Evolutionary conservation across 805 yeast species (phyloP).

Genomic region (Yamadazyma scolyti): DNA sequence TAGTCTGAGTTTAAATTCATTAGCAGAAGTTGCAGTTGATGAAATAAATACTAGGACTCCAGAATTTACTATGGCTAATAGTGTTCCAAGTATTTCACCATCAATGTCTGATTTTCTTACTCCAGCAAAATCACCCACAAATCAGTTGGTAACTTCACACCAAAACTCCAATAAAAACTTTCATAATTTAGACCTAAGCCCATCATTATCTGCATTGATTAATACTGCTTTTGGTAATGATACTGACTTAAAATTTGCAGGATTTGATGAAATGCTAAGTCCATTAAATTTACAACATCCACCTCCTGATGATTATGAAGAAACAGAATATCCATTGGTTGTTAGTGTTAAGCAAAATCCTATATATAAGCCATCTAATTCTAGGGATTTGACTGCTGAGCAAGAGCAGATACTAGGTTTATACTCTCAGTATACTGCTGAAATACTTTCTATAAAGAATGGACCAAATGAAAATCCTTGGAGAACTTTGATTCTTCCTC

Average conservation of each 20-base stretch:
- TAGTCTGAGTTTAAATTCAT: slow-evolving; percentile 19
- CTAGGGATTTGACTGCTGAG: slow-evolving; percentile 24
- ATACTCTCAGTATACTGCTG: slow-evolving; percentile 34
- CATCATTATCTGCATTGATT: slow-evolving; percentile 35
- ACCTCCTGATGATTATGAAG: slow-evolving; percentile 1
- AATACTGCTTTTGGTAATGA: slow-evolving; percentile 29
- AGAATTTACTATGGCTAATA: slow-evolving; percentile 3
- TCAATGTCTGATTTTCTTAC: slow-evolving; percentile 10
- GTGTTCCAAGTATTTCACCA: slow-evolving; percentile 7
- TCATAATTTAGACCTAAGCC: slow-evolving; percentile 26
- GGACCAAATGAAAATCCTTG: slow-evolving; percentile 69
- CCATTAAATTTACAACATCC: slow-evolving; percentile 15
- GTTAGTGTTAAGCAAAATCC: slow-evolving; percentile 7
- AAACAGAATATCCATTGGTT: neutral
- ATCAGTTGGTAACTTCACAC: too few species aligned
- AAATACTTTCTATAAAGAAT: slow-evolving; percentile 58
- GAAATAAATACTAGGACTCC: slow-evolving; percentile 19
- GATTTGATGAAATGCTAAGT: slow-evolving; percentile 24
- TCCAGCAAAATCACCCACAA: slow-evolving; percentile 4
- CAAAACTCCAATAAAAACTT: neutral
- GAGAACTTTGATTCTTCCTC: slow-evolving; percentile 54
- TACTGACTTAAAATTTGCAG: slow-evolving; percentile 13
- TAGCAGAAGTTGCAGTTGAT: slow-evolving; percentile 34
- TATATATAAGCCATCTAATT: slow-evolving; percentile 5
- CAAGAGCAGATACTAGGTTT: slow-evolving; percentile 33